phyloP scores from a whole-genome alignment of 768 basidiomycete species.

The Zangia roseola region DNA sequence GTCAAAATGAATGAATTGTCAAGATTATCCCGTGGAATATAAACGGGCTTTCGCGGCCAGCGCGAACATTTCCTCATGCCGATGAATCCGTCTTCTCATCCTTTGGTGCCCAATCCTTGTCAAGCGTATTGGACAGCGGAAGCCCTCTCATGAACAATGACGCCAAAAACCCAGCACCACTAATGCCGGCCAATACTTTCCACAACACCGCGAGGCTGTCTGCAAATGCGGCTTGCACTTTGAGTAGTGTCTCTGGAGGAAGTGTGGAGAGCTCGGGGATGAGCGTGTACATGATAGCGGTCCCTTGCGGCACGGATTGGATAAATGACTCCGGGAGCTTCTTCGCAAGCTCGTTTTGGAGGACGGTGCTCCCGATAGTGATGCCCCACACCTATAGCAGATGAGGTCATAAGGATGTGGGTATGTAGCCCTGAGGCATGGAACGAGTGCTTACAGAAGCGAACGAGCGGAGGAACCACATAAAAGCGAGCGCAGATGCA shows the following conservation, averaged over 20 bases:
- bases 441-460: conserved; percentile 27
- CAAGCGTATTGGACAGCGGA: conserved; percentile 1
- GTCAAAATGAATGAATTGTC: too few relatives aligned
- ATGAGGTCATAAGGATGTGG: too few relatives aligned
- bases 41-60: too few relatives aligned
- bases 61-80: too few relatives aligned
- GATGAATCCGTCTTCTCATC: too few relatives aligned
- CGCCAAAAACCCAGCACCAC: not conserved
- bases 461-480: conserved; percentile 38
- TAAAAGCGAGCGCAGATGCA: conserved; percentile 46
- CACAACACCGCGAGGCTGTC: conserved; percentile 40
- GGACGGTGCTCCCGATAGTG: conserved; percentile 44
- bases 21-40: too few relatives aligned
- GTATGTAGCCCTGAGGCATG: not conserved
- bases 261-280: conserved; percentile 43
- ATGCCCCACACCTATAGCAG: conserved; percentile 46
- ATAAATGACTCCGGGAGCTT: conserved; percentile 41
- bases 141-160: conserved; percentile 10
- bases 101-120: conserved; percentile 9
- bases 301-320: conserved; percentile 34
- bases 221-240: conserved; percentile 44
- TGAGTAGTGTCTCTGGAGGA: conserved; percentile 27
- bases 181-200: conserved; percentile 40
- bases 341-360: conserved; percentile 47
- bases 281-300: conserved; percentile 43